phyloP scores from a whole-genome alignment of 2,329 filamentous ascomycete species.

The Hypoxylon sp. region DNA sequence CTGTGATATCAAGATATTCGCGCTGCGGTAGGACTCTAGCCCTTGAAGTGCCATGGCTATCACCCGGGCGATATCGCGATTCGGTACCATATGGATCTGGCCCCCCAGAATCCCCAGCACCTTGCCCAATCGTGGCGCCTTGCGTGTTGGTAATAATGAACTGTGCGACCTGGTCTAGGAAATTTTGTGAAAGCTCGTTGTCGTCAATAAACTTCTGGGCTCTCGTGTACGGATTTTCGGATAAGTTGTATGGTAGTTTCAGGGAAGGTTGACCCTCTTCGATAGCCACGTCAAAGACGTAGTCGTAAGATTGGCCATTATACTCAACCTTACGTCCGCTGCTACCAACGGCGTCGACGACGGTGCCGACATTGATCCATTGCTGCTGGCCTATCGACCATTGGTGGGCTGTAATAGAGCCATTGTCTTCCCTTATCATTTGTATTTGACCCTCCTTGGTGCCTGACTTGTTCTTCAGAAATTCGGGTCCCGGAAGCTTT shows the following conservation, averaged over 20 bases:
- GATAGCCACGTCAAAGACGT: conserved; percentile 96
- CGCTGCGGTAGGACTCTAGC: conserved; percentile 81
- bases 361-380: conserved; percentile 93
- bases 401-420: conserved; percentile 86
- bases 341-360: conserved; percentile 90
- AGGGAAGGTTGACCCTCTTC: conserved; percentile 93
- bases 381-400: conserved; percentile 82
- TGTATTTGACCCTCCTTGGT: conserved; percentile 98
- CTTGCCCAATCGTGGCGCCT: conserved; percentile 83
- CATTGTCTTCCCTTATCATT: conserved; percentile 87
- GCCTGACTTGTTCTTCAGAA: conserved; percentile 83
- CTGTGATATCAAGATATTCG: conserved; percentile 82
- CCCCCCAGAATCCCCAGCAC: conserved; percentile 63
- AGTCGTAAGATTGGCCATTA: conserved; percentile 92
- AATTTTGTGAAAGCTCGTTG: conserved; percentile 88
- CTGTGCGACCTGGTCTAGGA: conserved; percentile 91
- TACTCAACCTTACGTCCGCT: conserved; percentile 83
- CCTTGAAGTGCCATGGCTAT: conserved; percentile 62
- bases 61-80: conserved; percentile 82
- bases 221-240: conserved; percentile 91
- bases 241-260: conserved; percentile 94
- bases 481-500: conserved; percentile 89
- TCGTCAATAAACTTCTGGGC: conserved; percentile 92
- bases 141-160: conserved; percentile 94
- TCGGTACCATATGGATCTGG: conserved; percentile 85